These are phyloP conservation scores for Patellifolia procumbens DNA, from an alignment of 179 eudicot species.

Conservation along the genomic window DNA sequence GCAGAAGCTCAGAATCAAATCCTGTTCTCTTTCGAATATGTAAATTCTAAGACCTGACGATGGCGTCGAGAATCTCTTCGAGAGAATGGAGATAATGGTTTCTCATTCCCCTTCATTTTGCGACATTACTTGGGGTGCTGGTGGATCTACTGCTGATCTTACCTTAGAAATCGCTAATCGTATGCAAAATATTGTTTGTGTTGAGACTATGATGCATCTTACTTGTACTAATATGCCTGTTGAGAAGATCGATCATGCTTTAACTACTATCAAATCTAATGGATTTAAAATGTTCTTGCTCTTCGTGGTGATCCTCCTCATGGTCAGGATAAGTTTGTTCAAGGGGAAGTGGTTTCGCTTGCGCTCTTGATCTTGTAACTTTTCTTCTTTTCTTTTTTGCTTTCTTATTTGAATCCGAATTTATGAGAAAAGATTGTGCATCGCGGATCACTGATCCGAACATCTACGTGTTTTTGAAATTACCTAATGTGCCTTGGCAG, in stretches of 20 bases:
- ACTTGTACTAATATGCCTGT: slow-evolving; percentile 99
- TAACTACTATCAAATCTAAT: slow-evolving; percentile 56
- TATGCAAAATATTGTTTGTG: slow-evolving; percentile 95
- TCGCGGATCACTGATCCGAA: no score
- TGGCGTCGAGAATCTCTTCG: slow-evolving; percentile 93
- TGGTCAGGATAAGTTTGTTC: slow-evolving; percentile 95
- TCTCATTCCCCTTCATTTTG: slow-evolving; percentile 80
- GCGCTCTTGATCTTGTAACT: slow-evolving; percentile 89
- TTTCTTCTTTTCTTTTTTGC: neutral
- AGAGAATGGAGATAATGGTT: slow-evolving; percentile 93
- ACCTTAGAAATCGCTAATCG: slow-evolving; percentile 82
- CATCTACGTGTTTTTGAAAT: no score
- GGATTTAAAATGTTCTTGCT: slow-evolving; percentile 96
- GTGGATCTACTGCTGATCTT: slow-evolving; percentile 97
- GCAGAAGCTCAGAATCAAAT: slow-evolving; percentile 41
- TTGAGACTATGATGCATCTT: slow-evolving; percentile 96
- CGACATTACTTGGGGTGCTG: slow-evolving; percentile 99
- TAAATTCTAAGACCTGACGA: slow-evolving; percentile 95
- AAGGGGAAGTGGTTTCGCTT: slow-evolving; percentile 82
- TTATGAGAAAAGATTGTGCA: no score
- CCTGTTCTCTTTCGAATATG: slow-evolving; percentile 94
- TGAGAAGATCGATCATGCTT: slow-evolving; percentile 85
- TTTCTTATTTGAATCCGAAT: slow-evolving; percentile 3
- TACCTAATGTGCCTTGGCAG: no score
- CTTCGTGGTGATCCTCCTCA: slow-evolving; percentile 98